Base-by-base conservation (phyloP, 2,329 filamentous ascomycete genomes). In the Fusarium sp. region DNA sequence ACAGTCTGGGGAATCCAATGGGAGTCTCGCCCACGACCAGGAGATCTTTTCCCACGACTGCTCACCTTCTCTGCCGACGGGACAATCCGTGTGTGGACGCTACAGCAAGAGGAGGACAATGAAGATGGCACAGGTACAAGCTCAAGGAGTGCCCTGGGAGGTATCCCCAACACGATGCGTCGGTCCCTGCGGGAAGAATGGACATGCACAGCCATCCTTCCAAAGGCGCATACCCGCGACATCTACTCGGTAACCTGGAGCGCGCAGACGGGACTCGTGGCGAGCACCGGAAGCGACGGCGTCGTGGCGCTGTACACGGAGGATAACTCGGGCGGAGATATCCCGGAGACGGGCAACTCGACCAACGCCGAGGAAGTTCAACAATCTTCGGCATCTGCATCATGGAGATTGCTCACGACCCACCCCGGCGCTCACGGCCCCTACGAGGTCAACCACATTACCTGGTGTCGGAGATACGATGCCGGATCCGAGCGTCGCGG, bases 1-100 rank as follows among this genome's bases (percentile, higher is more conserved):
- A 99, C 97, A 3, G 95, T 98, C 12, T 99, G 97, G 97, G 93
- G 91, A 74, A 81, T 98, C 15, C 92, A 95, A 83, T 95, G 87
- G 90, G 94, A 90, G 86, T 84, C 80, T 6, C 82, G 79, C 33
- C 83, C 84, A 11, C 79, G 80, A 11, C 76, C 79, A 8, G 81
- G 82, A 20, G 81, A 81, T 45, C 80, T 79, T 27, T 90, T 90
- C 76, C 88, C 89, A 1, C 86, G 97, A 37, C 84, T 98, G 38
- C 85, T 95, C 60, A 95, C 93, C n/a, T 95, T 91, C 81, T 97
- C 94, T 1, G 95, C 97, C 69, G 97, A 99, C 79, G 85, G 87
- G 67, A 94, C 90, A 0, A 90, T 98, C 20, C 88, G 94, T 14
- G 85, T 98, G 58, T 99, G 97, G 97, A 88, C 89, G 50, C 84